These are phyloP conservation scores for Fusarium metavorans DNA, from an alignment of 2,329 filamentous ascomycete species.

Conservation along the genomic window DNA sequence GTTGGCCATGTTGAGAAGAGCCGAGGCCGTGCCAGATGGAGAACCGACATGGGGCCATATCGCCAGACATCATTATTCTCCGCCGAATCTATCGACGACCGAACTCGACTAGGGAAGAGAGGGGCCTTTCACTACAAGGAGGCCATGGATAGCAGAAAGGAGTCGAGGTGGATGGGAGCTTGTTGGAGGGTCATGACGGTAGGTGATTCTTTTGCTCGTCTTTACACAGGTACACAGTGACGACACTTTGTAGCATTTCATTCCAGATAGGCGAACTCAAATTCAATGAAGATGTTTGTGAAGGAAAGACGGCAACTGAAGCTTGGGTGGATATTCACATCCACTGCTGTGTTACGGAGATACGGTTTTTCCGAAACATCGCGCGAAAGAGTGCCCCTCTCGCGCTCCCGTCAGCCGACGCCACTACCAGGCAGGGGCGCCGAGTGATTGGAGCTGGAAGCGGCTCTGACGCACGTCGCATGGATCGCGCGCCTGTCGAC, in stretches of 20 bases:
- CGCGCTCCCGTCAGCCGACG: not conserved
- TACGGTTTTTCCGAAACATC: not conserved
- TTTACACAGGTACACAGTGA: not conserved
- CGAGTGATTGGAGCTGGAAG: not conserved
- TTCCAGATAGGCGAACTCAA: not conserved
- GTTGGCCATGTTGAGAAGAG: not conserved
- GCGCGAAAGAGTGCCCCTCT: not conserved
- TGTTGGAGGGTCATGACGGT: not conserved
- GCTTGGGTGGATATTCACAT: not conserved
- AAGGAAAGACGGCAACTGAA: not conserved
- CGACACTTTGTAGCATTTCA: not conserved
- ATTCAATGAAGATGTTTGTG: not conserved
- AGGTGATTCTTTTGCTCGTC: not conserved
- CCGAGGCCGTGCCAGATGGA: not conserved
- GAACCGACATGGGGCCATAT: not conserved
- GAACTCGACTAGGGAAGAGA: not conserved
- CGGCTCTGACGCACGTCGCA: constrained; percentile 33
- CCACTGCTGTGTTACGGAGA: not conserved
- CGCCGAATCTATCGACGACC: not conserved
- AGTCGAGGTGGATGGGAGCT: not conserved
- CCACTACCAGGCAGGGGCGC: not conserved
- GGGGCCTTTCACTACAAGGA: not conserved
- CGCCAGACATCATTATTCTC: not conserved
- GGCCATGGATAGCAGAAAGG: not conserved
- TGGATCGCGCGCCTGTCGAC: constrained; percentile 34